Base-by-base conservation (phyloP, 1,284 basidiomycete species). In the Ceratobasidium sp. region DNA sequence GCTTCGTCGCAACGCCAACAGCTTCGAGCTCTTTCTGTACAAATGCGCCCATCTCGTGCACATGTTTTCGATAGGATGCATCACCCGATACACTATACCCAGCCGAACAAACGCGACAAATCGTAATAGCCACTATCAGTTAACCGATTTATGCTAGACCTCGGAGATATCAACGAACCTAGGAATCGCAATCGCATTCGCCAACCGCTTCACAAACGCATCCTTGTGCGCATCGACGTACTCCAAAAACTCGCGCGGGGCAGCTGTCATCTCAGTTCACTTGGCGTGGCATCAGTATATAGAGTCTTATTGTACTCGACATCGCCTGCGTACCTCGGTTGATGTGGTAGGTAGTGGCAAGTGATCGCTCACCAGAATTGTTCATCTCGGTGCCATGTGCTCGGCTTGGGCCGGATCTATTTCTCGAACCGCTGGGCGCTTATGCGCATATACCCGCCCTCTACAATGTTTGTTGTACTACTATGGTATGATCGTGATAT, bases 101-200 rank as follows among this genome's bases (percentile, higher is more conserved):
- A 26, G 69, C 67, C 17, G 61, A 74, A 33, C 50, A 38, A 57
- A 28, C 28, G 13, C 28, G 28, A 61, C 26, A 23, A n/a, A 15
- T n/a, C 13, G 9, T 10, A 42, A 33, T 33, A 69, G 54, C 59
- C 40, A n/a, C 26, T 12, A 67, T 65, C 28, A 65, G 52, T 64
- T 28, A 33, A 40, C 42, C 52, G 50, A 23, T 13, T 52, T 13
- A 52, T n/a, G n/a, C n/a, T 52, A 52, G 50, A 13, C 23, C 46
- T 40, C 44, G 56, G n/a, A 26, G 57, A n/a, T 6, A 15, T 33
- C 33, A 33, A 52, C n/a, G 40, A 86, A 95, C 95, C 94, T 95
- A 71, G 95, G 94, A 80, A 98, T 97, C 54, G 91, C 91, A 78
- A 98, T 95, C n/a, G 96, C 95, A 62, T 93, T 89, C 5, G 90